Base-by-base conservation (phyloP, 1,284 basidiomycete species). In the Apiotrichum veenhuisii region DNA sequence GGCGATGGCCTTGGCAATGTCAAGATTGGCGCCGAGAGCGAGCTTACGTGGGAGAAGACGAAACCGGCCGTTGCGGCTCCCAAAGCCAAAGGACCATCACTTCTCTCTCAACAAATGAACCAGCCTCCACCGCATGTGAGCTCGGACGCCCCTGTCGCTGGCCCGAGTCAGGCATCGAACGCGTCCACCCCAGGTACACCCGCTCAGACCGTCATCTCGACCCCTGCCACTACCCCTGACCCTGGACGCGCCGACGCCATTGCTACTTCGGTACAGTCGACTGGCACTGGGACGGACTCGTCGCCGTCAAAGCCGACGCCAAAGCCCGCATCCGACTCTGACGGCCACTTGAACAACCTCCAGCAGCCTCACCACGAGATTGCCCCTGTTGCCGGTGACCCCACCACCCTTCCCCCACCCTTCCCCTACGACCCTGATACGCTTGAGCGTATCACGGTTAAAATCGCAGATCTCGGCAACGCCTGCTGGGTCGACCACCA, bases 391-490 rank as follows among this genome's bases (percentile, higher is more conserved):
- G 81, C 81, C 1, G 81, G 81, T 30, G 82, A 83, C 62, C 81
- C 80, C 10, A 81, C 70, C 55, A 79, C 78, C 17, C 74, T 82
- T 43, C 79, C 80, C 14, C 81, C 81, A n/a, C 80, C 81, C 2
- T 78, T 79, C 61, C 80, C 80, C 0, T 83, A 83, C 66, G 82
- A 83, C 65, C 82, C 82, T 0, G 77, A 77, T 49, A 80, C 78
- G 51, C 70, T 83, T 37, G 93, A 97, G 75, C 85, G 87, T 71
- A 96, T 98, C 64, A 98, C 94, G 4, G 96, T 98, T 63, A 98
- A 98, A 82, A 98, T 98, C 73, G 95, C 95, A 34, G 96, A 98
- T 81, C 78, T 98, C 54, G 95, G 93, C 22, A 96, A 97, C 74
- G 82, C 82, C 4, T 82, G 82, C 63, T 81, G 79, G 78, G 77